Evolutionary conservation across 2,329 filamentous ascomycete genomes (phyloP), one percentile per base, ranked within the genome.

Genomic region (Furcasterigmium furcatum): DNA sequence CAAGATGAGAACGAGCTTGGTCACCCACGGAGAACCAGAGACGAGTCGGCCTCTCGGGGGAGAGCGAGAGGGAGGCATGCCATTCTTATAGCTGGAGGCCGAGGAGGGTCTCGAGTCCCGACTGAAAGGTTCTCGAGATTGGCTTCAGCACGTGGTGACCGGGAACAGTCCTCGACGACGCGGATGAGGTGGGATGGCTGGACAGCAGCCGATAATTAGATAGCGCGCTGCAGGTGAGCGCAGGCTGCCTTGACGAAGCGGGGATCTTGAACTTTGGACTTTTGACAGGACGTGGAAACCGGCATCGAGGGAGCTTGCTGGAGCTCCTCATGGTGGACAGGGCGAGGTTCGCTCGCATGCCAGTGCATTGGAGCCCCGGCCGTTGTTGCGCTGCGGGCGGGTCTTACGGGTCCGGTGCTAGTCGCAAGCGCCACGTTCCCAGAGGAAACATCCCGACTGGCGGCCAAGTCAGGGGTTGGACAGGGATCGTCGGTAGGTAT

Each of bases 361-460:
- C n/a, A n/a, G n/a, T n/a, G n/a, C n/a, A n/a, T n/a, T n/a, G n/a
- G n/a, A n/a, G n/a, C n/a, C n/a, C n/a, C n/a, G n/a, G n/a, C n/a
- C n/a, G n/a, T n/a, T n/a, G n/a, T n/a, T n/a, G n/a, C n/a, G n/a
- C n/a, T n/a, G n/a, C n/a, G n/a, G n/a, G n/a, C n/a, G n/a, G n/a
- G n/a, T n/a, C n/a, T n/a, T n/a, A n/a, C n/a, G n/a, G n/a, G n/a
- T n/a, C n/a, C n/a, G n/a, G n/a, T n/a, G n/a, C n/a, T n/a, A n/a
- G n/a, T n/a, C n/a, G n/a, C n/a, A n/a, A n/a, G n/a, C n/a, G 34
- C 40, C 49, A 51, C 49, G 49, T 51, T 44, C 42, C 13, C 36
- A n/a, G 25, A 46, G 48, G 46, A 19, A 45, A 48, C 30, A 32
- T 42, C 19, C 49, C 47, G 49, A 51, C 44, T 51, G 49, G 49